Evolutionary conservation across 2,329 filamentous ascomycete species (phyloP).

Genomic region (Colletotrichum sp.): DNA sequence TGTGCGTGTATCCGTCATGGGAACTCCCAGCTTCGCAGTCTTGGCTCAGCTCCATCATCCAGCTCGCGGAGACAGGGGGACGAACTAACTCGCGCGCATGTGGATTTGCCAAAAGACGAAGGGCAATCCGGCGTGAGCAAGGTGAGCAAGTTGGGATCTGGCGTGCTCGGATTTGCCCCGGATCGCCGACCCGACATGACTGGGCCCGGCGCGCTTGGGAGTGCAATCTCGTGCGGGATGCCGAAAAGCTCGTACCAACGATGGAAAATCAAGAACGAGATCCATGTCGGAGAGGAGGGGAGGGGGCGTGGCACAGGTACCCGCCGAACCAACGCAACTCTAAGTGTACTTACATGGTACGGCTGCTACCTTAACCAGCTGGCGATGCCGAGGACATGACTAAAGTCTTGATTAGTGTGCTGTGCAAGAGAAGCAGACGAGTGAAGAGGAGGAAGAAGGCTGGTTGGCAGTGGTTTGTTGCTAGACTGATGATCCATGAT

Average conservation of each 20-base stretch:
- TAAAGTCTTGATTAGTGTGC: neutral
- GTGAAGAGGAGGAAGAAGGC: neutral
- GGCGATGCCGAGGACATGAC: neutral
- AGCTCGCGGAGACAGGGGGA: neutral
- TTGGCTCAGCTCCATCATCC: neutral
- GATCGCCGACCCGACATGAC: constrained; percentile 7
- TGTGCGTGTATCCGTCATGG: neutral
- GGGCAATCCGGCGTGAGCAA: neutral
- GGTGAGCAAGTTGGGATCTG: neutral
- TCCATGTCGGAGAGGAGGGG: neutral
- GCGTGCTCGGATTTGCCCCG: constrained; percentile 15
- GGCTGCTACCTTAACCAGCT: neutral
- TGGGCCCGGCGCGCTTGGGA: neutral
- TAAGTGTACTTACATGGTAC: constrained; percentile 3
- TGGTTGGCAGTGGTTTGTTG: neutral
- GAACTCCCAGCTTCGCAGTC: neutral
- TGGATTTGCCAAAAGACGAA: neutral
- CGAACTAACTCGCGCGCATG: neutral
- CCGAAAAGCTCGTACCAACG: constrained; percentile 2
- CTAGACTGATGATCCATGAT: neutral
- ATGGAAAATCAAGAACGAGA: neutral
- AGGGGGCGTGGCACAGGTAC: neutral
- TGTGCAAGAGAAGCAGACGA: neutral
- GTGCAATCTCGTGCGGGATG: neutral
- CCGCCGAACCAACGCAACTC: constrained; percentile 16